A percentile compares a stretch with the other conserved stretches of the same genome.
Evolutionary conservation across 2,329 filamentous ascomycete species (phyloP).

Genomic region (Aureobasidium sp.): DNA sequence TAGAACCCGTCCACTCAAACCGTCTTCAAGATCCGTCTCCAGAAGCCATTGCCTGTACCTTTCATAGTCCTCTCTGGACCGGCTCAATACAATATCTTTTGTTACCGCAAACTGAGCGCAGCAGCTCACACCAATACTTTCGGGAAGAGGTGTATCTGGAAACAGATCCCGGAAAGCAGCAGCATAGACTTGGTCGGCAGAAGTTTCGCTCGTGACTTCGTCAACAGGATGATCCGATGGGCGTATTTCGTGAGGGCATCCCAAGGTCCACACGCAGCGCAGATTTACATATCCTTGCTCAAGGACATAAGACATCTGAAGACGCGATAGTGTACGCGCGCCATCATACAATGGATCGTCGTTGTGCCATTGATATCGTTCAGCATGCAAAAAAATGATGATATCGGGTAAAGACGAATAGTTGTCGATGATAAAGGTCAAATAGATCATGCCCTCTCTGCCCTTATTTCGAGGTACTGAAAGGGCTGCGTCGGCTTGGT

Average conservation of each 20-base stretch:
- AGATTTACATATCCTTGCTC: constrained; percentile 48
- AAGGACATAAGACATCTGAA: constrained; percentile 44
- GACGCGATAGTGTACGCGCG: constrained; percentile 41
- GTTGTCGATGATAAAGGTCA: constrained; percentile 54
- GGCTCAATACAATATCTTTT: constrained; percentile 38
- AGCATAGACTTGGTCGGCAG: constrained; percentile 44
- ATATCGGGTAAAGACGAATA: constrained; percentile 54
- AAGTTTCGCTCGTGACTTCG: constrained; percentile 34
- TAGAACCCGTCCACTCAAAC: constrained; percentile 47
- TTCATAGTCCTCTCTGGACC: constrained; percentile 43
- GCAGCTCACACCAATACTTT: constrained; percentile 44
- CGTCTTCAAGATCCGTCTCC: constrained; percentile 41
- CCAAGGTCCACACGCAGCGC: constrained; percentile 47
- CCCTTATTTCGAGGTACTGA: constrained; percentile 43
- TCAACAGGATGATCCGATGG: constrained; percentile 33
- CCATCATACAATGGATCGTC: constrained; percentile 43
- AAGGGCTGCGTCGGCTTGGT: constrained; percentile 32
- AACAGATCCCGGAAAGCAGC: constrained; percentile 46
- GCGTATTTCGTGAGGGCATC: constrained; percentile 46
- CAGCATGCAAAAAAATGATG: constrained; percentile 55
- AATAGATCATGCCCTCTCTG: constrained; percentile 44
- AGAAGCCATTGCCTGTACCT: constrained; percentile 44
- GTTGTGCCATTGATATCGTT: constrained; percentile 54
- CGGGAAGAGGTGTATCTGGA: constrained; percentile 33
- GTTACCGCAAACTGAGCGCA: constrained; percentile 52